A percentile compares a stretch with the other conserved stretches of the same genome.
phyloP scores from a whole-genome alignment of 2,329 filamentous ascomycete species.

The Alternaria rosae region DNA sequence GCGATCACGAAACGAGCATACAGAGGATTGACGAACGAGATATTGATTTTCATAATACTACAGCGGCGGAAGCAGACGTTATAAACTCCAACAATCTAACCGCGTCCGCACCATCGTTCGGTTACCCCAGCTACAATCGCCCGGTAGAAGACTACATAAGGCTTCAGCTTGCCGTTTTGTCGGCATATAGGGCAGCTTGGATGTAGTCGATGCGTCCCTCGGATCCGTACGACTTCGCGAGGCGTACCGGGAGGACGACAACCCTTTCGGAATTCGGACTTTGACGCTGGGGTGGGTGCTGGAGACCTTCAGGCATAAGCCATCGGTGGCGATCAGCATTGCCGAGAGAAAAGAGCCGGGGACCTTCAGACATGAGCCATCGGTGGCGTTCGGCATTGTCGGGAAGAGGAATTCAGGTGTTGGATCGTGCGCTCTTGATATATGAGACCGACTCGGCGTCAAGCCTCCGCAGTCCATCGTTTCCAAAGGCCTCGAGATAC shows the following conservation, averaged over 20 bases:
- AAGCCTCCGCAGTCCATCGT: conserved; percentile 11
- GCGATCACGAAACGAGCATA: background rate
- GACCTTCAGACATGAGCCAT: conserved; percentile 7
- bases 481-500: conserved; percentile 17
- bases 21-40: background rate
- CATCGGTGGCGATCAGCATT: conserved; percentile 10
- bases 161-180: background rate
- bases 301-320: conserved; percentile 4
- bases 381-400: conserved; percentile 11
- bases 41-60: background rate
- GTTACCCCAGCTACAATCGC: background rate
- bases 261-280: background rate
- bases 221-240: background rate
- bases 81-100: background rate
- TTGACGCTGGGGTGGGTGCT: background rate
- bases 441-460: conserved; percentile 15
- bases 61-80: background rate
- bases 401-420: background rate
- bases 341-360: conserved; percentile 1
- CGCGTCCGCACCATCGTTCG: background rate
- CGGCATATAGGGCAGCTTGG: background rate
- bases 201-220: background rate
- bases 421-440: conserved; percentile 1
- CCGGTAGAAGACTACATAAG: background rate
- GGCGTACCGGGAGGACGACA: background rate